Conservation (phyloP, 2,329 filamentous ascomycete genomes). For the Aspergillus novoparasiticus region DNA sequence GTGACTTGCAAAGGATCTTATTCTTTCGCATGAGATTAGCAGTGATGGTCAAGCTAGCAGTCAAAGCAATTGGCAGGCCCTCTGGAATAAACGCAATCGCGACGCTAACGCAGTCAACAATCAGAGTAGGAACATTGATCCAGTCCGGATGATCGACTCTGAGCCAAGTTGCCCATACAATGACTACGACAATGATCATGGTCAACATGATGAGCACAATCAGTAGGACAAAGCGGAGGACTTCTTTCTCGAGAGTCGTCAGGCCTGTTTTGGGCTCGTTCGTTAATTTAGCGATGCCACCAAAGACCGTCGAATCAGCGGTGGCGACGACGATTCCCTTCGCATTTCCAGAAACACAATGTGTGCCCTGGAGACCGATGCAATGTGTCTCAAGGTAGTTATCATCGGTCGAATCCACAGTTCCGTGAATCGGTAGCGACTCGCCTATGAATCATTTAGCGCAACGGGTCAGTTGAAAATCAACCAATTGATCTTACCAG, state of each 20-base stretch:
- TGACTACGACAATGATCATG: constrained; percentile 57
- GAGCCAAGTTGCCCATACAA: constrained; percentile 73
- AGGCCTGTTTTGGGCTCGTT: constrained; percentile 68
- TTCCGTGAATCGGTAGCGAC: constrained; percentile 65
- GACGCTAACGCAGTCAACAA: constrained; percentile 72
- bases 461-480: not conserved
- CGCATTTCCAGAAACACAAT: constrained; percentile 70
- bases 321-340: constrained; percentile 71
- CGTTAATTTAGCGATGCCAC: constrained; percentile 72
- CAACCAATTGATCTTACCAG: constrained; percentile 47
- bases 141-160: constrained; percentile 66
- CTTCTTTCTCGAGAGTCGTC: constrained; percentile 72
- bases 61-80: constrained; percentile 70
- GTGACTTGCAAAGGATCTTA: constrained; percentile 76
- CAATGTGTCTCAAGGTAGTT: constrained; percentile 78
- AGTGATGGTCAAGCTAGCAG: constrained; percentile 72
- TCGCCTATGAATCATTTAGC: constrained; percentile 58
- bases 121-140: constrained; percentile 72
- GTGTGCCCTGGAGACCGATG: constrained; percentile 78
- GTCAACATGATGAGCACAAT: constrained; percentile 69
- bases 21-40: constrained; percentile 77
- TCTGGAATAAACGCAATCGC: constrained; percentile 78
- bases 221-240: constrained; percentile 70
- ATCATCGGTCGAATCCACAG: constrained; percentile 66
- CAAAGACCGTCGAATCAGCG: constrained; percentile 74